Conservation (phyloP, 2,329 filamentous ascomycete species). For the Diplodia corticola region DNA sequence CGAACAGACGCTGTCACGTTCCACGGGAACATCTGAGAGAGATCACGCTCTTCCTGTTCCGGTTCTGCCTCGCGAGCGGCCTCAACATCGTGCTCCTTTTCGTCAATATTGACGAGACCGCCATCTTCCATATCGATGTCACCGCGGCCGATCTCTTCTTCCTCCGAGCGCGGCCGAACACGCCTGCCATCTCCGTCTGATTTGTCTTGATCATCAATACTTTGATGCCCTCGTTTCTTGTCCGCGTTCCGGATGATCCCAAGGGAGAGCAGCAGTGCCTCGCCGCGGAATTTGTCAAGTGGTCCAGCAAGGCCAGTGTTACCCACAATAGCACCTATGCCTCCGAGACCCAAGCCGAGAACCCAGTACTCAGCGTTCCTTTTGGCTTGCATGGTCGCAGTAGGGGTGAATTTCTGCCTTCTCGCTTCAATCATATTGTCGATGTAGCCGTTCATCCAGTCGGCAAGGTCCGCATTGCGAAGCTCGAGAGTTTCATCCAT, state of each 20-base stretch:
- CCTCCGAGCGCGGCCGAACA: conserved; percentile 35
- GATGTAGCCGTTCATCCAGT: conserved; percentile 61
- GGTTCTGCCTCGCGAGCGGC: conserved; percentile 67
- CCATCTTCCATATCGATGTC: conserved; percentile 5
- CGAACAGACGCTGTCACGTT: conserved; percentile 60
- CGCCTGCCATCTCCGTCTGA: conserved; percentile 32
- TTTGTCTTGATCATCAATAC: conserved; percentile 36
- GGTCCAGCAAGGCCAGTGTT: conserved; percentile 48
- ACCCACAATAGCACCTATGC: conserved; percentile 52
- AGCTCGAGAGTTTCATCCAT: conserved; percentile 55
- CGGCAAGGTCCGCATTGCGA: conserved; percentile 55
- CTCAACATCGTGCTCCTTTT: conserved; percentile 56
- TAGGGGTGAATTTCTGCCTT: conserved; percentile 48
- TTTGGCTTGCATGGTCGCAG: conserved; percentile 52
- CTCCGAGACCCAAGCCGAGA: conserved; percentile 57
- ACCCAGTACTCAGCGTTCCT: conserved; percentile 65
- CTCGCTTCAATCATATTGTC: conserved; percentile 58
- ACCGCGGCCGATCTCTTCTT: conserved; percentile 38
- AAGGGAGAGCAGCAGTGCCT: conserved; percentile 53
- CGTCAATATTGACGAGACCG: conserved; percentile 7
- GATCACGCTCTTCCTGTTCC: conserved; percentile 64
- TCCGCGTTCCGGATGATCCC: conserved; percentile 35
- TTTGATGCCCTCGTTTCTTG: conserved; percentile 39
- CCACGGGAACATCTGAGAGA: conserved; percentile 67
- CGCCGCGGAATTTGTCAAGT: conserved; percentile 60